Conservation (phyloP, 768 basidiomycete species). For the Punctularia strigosozonata region DNA sequence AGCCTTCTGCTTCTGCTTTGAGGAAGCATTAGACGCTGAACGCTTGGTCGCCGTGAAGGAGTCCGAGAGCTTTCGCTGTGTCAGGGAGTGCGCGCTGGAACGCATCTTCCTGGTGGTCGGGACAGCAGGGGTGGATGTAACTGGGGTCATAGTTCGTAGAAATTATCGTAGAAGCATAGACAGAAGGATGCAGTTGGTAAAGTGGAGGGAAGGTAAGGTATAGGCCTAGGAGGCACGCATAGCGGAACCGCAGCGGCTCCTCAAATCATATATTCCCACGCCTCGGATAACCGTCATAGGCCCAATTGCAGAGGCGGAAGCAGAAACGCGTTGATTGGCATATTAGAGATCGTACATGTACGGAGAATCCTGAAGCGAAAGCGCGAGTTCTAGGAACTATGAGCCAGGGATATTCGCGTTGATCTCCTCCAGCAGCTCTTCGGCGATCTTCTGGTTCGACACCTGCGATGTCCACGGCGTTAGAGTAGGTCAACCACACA, state of each 20-base stretch:
- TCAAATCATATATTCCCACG: background rate
- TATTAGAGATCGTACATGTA: background rate
- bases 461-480: slow-evolving; percentile 29
- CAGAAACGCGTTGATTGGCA: background rate
- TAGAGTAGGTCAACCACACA: slow-evolving; percentile 3
- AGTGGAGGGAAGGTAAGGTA: background rate
- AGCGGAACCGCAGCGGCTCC: background rate
- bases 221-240: background rate
- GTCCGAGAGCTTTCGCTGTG: too few relatives aligned
- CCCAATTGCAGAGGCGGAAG: background rate
- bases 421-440: slow-evolving; percentile 50
- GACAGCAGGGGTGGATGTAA: too few relatives aligned
- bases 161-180: background rate
- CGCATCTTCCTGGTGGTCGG: too few relatives aligned
- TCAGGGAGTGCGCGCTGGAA: too few relatives aligned
- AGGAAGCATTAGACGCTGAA: too few relatives aligned
- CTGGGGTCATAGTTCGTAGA: too few relatives aligned
- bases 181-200: background rate
- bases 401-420: slow-evolving; percentile 27
- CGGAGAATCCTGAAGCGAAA: too few relatives aligned
- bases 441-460: slow-evolving; percentile 57
- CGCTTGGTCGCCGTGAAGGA: too few relatives aligned
- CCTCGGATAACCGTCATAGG: background rate
- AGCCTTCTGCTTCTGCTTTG: too few relatives aligned
- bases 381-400: too few relatives aligned